A percentile compares a stretch with the other conserved stretches of the same genome.
These are phyloP conservation scores for Coniochaeta sp. DNA, from an alignment of 2,329 filamentous ascomycete genomes.

Conservation along the genomic window DNA sequence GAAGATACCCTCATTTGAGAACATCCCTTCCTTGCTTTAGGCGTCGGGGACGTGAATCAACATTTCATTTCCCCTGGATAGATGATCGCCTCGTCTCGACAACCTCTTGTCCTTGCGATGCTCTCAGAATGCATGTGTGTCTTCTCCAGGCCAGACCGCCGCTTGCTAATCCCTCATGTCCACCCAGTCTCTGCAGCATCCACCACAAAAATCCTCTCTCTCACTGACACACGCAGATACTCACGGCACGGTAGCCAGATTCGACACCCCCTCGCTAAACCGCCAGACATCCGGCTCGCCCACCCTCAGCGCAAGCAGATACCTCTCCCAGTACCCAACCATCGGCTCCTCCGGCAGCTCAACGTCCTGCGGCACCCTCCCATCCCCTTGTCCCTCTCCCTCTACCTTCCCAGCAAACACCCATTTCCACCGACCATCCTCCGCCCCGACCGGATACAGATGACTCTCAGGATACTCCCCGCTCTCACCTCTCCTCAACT, in stretches of 20 bases:
- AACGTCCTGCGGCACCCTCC: conserved; percentile 14
- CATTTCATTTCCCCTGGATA: too few relatives aligned
- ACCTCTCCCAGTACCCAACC: conserved; percentile 25
- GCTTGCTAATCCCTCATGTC: too few relatives aligned
- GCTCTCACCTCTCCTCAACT: background rate
- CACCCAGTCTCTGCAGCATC: too few relatives aligned
- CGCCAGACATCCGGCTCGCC: conserved; percentile 21
- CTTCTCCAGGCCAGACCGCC: too few relatives aligned
- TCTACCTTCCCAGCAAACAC: conserved; percentile 13
- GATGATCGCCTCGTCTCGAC: too few relatives aligned
- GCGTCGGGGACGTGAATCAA: too few relatives aligned
- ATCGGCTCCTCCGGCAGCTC: conserved; percentile 24
- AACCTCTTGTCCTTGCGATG: too few relatives aligned
- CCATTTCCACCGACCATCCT: conserved; percentile 23
- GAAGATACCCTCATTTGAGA: too few relatives aligned
- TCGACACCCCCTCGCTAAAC: conserved; percentile 5
- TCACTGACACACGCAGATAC: too few relatives aligned
- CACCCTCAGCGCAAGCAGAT: conserved; percentile 16
- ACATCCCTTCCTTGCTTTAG: too few relatives aligned
- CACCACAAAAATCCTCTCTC: too few relatives aligned
- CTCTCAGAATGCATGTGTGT: too few relatives aligned
- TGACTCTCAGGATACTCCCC: conserved; percentile 12
- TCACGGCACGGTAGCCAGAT: background rate
- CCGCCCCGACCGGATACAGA: conserved; percentile 17
- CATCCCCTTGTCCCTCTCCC: conserved; percentile 8